These are phyloP conservation scores for Microstegium vimineum DNA, from an alignment of 176 grass and related monocot species.

Conservation along the genomic window DNA sequence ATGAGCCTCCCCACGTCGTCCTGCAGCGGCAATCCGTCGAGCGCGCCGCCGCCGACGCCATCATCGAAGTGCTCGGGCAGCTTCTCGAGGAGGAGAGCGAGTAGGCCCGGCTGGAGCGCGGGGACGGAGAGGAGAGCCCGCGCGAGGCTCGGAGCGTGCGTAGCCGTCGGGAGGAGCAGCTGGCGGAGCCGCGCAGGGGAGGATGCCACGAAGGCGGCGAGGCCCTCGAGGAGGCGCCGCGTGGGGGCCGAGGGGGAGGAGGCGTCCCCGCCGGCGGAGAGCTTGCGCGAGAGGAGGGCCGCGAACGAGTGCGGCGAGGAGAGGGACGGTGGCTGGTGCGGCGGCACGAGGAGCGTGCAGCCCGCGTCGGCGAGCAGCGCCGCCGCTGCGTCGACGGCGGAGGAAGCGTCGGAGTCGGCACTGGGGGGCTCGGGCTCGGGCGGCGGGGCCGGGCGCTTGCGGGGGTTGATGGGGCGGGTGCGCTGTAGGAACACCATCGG, in stretches of 20 bases:
- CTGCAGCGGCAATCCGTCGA: conserved; percentile 53
- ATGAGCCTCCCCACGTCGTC: conserved; percentile 69
- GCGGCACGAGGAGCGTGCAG: conserved; percentile 66
- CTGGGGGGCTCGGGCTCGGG: not conserved
- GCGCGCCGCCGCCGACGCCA: not conserved
- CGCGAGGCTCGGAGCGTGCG: conserved; percentile 50
- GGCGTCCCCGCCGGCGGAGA: conserved; percentile 28
- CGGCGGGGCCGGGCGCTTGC: conserved; percentile 38
- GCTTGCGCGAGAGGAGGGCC: conserved; percentile 41
- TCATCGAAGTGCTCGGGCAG: conserved; percentile 81
- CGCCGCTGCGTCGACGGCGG: conserved; percentile 42
- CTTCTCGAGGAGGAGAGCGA: conserved; percentile 79
- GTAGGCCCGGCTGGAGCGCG: conserved; percentile 61
- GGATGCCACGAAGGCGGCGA: conserved; percentile 41
- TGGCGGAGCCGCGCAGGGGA: conserved; percentile 47
- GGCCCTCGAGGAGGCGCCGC: conserved; percentile 44
- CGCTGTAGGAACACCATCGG: conserved; percentile 87
- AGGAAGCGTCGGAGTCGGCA: not conserved
- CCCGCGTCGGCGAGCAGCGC: conserved; percentile 74
- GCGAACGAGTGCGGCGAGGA: conserved; percentile 37
- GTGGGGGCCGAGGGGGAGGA: not conserved
- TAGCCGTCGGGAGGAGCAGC: conserved; percentile 40
- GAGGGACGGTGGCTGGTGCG: conserved; percentile 34
- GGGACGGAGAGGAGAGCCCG: conserved; percentile 66
- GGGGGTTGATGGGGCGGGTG: conserved; percentile 39